Evolutionary conservation across 768 basidiomycete species (phyloP).

Genomic region (Leccinellum rugosiceps): DNA sequence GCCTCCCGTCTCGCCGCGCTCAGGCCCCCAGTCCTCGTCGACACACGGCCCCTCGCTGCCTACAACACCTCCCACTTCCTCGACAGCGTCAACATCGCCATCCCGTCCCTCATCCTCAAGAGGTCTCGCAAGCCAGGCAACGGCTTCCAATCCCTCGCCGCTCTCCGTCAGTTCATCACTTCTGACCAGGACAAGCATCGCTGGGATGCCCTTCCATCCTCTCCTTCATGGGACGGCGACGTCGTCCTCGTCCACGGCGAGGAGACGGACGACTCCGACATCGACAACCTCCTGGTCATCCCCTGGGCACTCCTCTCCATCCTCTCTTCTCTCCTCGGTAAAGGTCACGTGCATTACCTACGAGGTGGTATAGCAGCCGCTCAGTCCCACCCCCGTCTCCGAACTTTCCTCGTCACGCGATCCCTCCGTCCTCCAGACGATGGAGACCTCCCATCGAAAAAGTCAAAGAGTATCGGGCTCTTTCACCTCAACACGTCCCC

Average conservation of each 20-base stretch:
- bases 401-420: slow-evolving; percentile 43
- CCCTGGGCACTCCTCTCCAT: slow-evolving; percentile 73
- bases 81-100: slow-evolving; percentile 78
- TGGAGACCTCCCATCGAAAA: slow-evolving; percentile 22
- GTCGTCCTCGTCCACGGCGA: slow-evolving; percentile 71
- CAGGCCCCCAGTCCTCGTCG: slow-evolving; percentile 67
- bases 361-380: slow-evolving; percentile 68
- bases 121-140: slow-evolving; percentile 71
- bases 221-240: slow-evolving; percentile 65
- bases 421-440: slow-evolving; percentile 13
- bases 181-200: slow-evolving; percentile 67
- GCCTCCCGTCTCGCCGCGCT: slow-evolving; percentile 47
- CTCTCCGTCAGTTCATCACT: slow-evolving; percentile 77
- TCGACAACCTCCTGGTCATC: slow-evolving; percentile 49
- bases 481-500: slow-evolving; percentile 66
- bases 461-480: slow-evolving; percentile 45
- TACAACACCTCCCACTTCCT: slow-evolving; percentile 64
- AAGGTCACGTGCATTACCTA: slow-evolving; percentile 62
- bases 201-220: slow-evolving; percentile 63
- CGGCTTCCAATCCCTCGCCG: slow-evolving; percentile 61
- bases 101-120: slow-evolving; percentile 89
- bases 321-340: slow-evolving; percentile 53
- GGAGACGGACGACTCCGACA: slow-evolving; percentile 69
- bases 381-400: slow-evolving; percentile 53
- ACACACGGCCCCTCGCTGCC: slow-evolving; percentile 70